Evolutionary conservation across 2,329 filamentous ascomycete genomes (phyloP).

Genomic region (Trichoderma endophyticum): DNA sequence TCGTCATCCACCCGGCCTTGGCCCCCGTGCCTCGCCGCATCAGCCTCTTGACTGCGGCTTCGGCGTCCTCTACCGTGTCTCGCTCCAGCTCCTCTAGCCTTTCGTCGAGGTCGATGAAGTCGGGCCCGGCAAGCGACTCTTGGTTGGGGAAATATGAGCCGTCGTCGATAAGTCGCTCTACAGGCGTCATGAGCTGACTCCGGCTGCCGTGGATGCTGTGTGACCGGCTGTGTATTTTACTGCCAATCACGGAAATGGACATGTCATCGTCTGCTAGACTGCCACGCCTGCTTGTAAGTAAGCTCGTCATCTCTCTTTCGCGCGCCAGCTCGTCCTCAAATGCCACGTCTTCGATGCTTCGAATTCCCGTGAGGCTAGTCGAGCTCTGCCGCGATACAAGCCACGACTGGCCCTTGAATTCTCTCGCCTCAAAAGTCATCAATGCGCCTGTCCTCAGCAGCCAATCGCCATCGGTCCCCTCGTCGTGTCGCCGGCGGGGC

Average conservation of each 20-base stretch:
- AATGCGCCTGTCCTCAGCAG: conserved; percentile 60
- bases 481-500: conserved; percentile 36
- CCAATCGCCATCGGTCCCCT: conserved; percentile 59
- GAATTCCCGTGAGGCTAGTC: conserved; percentile 55
- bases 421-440: conserved; percentile 59
- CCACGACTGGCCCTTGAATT: conserved; percentile 68
- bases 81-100: conserved; percentile 53
- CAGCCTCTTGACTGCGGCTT: conserved; percentile 55
- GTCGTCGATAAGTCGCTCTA: conserved; percentile 39
- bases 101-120: conserved; percentile 62
- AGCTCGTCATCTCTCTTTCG: conserved; percentile 49
- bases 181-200: conserved; percentile 44
- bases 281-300: conserved; percentile 46
- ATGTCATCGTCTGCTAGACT: conserved; percentile 42
- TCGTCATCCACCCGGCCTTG: conserved; percentile 57
- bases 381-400: conserved; percentile 63
- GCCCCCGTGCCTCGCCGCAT: conserved; percentile 52
- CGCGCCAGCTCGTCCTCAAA: conserved; percentile 51
- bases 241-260: conserved; percentile 38
- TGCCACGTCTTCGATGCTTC: conserved; percentile 51
- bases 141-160: conserved; percentile 44
- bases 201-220: conserved; percentile 34
- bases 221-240: conserved; percentile 46
- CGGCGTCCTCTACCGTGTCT: conserved; percentile 53
- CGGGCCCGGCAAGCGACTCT: conserved; percentile 49